A percentile compares a stretch with the other conserved stretches of the same genome.
Evolutionary conservation across 2,329 filamentous ascomycete species (phyloP).

Genomic region (Botrytis cinerea): DNA sequence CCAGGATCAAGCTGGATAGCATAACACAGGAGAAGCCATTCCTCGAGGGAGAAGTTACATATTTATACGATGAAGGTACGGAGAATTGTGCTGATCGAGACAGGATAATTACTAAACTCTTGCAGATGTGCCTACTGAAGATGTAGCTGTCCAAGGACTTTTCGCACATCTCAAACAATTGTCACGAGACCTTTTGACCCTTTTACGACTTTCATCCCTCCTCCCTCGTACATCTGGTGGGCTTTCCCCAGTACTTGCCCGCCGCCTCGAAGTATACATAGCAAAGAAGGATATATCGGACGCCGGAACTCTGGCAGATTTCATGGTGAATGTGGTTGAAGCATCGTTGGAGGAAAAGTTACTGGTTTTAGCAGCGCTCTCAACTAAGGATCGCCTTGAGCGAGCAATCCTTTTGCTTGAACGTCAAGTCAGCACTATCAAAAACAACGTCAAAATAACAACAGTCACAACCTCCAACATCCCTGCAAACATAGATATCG

Average conservation of each 20-base stretch:
- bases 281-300: conserved; percentile 77
- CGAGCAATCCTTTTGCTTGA: conserved; percentile 82
- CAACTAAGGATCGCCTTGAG: conserved; percentile 75
- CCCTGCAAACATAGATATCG: conserved; percentile 59
- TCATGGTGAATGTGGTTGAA: conserved; percentile 93
- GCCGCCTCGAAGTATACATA: conserved; percentile 86
- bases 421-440: conserved; percentile 79
- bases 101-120: conserved; percentile 28
- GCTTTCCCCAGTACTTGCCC: conserved; percentile 81
- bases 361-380: conserved; percentile 76
- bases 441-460: conserved; percentile 84
- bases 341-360: conserved; percentile 89
- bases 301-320: conserved; percentile 85
- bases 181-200: conserved; percentile 81
- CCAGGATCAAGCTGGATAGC: conserved; percentile 74
- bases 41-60: conserved; percentile 77
- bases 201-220: conserved; percentile 83
- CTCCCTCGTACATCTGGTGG: conserved; percentile 67
- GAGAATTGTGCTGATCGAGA: background rate
- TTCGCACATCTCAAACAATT: conserved; percentile 82
- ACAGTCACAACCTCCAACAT: conserved; percentile 69
- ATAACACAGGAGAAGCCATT: conserved; percentile 78
- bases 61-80: conserved; percentile 70
- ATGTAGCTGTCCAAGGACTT: conserved; percentile 65
- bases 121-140: conserved; percentile 46